Conservation (phyloP, 371 early-diverging fungal species). For the Polyrhizophydium stewartii region DNA sequence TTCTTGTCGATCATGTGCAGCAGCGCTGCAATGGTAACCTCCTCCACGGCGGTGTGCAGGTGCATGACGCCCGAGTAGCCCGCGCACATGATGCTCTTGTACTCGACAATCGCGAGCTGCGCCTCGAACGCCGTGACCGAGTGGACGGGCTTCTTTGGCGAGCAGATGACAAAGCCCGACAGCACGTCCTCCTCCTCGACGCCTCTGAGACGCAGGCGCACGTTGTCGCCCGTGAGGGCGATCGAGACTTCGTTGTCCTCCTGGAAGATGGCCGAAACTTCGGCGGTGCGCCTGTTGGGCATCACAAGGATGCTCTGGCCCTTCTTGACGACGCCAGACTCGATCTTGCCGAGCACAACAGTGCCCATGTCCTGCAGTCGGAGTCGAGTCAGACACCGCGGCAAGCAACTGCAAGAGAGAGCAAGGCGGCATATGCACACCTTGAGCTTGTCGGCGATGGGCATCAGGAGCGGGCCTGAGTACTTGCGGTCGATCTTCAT, state of each 20-base stretch:
- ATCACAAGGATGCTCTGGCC: conserved; percentile 80
- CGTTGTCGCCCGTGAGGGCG: conserved; percentile 89
- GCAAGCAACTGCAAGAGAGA: not conserved
- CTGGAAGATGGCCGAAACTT: conserved; percentile 79
- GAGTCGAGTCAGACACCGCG: not conserved
- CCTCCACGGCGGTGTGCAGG: conserved; percentile 84
- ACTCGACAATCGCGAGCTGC: conserved; percentile 83
- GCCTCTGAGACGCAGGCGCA: conserved; percentile 82
- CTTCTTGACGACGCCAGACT: conserved; percentile 85
- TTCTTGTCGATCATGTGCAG: conserved; percentile 82
- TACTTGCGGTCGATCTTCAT: conserved; percentile 81
- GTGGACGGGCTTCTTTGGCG: conserved; percentile 70
- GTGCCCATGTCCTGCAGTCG: conserved; percentile 91
- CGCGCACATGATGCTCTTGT: conserved; percentile 92
- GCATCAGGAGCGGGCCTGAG: conserved; percentile 86
- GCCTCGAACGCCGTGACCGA: conserved; percentile 78
- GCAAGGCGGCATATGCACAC: conserved; percentile 26
- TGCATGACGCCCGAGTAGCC: conserved; percentile 87
- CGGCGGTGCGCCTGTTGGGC: conserved; percentile 79
- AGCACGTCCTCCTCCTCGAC: conserved; percentile 91
- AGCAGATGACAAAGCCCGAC: conserved; percentile 85
- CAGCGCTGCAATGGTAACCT: conserved; percentile 72
- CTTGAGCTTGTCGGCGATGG: conserved; percentile 91
- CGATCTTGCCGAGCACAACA: conserved; percentile 91
- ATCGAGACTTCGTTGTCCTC: conserved; percentile 76